Conservation (phyloP, 176 grass and related monocot species). For the Alopecurus myosuroides region DNA sequence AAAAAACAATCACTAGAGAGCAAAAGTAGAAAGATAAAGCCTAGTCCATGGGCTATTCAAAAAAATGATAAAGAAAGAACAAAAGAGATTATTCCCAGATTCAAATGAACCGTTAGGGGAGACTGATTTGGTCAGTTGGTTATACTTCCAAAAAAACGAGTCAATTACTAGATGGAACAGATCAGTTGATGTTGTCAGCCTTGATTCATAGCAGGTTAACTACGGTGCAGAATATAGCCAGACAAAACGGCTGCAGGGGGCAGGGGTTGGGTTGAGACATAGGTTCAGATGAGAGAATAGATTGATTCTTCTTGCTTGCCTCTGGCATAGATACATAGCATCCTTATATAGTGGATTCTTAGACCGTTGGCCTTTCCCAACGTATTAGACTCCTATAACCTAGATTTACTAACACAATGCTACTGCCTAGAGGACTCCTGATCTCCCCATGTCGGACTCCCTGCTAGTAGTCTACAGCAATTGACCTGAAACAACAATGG, state of each 20-base stretch:
- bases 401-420: background rate
- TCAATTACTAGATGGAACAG: background rate
- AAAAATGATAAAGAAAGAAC: background rate
- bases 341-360: background rate
- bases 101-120: background rate
- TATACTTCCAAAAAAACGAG: background rate
- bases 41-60: background rate
- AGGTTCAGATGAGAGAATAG: background rate
- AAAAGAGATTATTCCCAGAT: background rate
- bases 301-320: background rate
- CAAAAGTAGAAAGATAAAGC: background rate
- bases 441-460: background rate
- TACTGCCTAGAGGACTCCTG: background rate
- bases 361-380: background rate
- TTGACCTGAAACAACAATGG: background rate
- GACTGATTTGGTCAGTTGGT: background rate
- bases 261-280: background rate
- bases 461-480: background rate
- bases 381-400: background rate
- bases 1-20: background rate
- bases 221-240: background rate
- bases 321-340: background rate
- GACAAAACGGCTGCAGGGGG: background rate
- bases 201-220: background rate
- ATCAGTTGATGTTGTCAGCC: background rate